Evolutionary conservation across 148 eudicot genomes (phyloP), one percentile per base, ranked within the genome.

Genomic region (Spergularia marina): DNA sequence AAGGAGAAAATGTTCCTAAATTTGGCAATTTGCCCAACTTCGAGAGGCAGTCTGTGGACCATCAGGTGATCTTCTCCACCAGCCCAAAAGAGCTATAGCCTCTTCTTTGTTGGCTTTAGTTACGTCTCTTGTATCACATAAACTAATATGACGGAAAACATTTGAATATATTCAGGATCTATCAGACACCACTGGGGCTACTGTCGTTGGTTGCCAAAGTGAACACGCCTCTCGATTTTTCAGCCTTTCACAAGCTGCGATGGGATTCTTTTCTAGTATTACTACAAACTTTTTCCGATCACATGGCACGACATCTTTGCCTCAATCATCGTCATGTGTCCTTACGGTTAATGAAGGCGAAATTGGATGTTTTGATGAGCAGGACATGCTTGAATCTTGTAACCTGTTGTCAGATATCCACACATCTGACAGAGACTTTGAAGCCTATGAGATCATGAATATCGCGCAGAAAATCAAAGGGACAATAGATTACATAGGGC

Each of bases 241-340:
- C 71, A 85, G 82, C 67, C 76, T 89, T 80, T 82, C 90, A 25
- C 85, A 78, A 90, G 88, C 85, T 63, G 96, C 96, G 44, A 72
- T 90, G 39, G 94, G 85, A 36, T 76, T 87, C 61, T 78, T 94
- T 55, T 61, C 83, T 17, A 88, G 83, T 71, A 77, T 96, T 52
- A 86, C 90, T 69, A 75, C 85, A 36, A 85, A 80, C 75, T 78
- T 89, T 52, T 86, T 89, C 65, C 78, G 84, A 14, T 74, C 85
- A 69, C 70, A 76, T 64, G 81, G 84, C 73, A 82, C 84, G 20
- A 74, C 85, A 16, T 83, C 89, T 61, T 65, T 77, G n/a, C 70
- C 85, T 57, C 78, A 49, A 52, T 65, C 66, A 70, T 36, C 70
- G 53, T 75, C 83, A 76, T 81, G 84, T 78, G 73, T 57, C 67